phyloP scores from a whole-genome alignment of 495 filamentous ascomycete species.

The Cairneyella variabilis region DNA sequence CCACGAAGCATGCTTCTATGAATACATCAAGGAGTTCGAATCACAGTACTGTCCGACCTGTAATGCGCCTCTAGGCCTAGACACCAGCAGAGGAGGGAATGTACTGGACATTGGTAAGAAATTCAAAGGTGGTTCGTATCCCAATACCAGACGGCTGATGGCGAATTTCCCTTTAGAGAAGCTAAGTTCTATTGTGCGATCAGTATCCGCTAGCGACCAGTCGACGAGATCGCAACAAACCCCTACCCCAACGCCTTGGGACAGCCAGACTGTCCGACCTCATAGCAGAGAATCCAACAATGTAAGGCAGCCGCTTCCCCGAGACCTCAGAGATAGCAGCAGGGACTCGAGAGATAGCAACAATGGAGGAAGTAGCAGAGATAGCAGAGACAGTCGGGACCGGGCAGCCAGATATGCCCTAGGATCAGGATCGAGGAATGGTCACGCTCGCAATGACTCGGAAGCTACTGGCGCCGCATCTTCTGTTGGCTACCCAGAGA shows the following conservation, averaged over 20 bases:
- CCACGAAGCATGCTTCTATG: slow-evolving; percentile 98
- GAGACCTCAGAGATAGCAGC: slow-evolving; percentile 41
- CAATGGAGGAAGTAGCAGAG: slow-evolving; percentile 43
- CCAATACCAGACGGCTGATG: slow-evolving; percentile 14
- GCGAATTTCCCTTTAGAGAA: slow-evolving; percentile 60
- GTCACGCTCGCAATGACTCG: slow-evolving; percentile 70
- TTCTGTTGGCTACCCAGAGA: slow-evolving; percentile 73
- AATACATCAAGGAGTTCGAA: slow-evolving; percentile 94
- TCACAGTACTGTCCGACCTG: slow-evolving; percentile 94
- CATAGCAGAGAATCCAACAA: slow-evolving; percentile 42
- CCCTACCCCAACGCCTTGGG: slow-evolving; percentile 46
- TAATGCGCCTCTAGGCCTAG: slow-evolving; percentile 86
- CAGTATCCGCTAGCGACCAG: slow-evolving; percentile 64
- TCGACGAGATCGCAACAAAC: slow-evolving; percentile 43
- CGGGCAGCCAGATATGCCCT: slow-evolving; percentile 57
- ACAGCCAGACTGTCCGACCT: slow-evolving; percentile 43
- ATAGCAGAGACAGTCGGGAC: slow-evolving; percentile 47
- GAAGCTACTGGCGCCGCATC: slow-evolving; percentile 70
- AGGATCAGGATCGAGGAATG: slow-evolving; percentile 46
- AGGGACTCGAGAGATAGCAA: slow-evolving; percentile 35
- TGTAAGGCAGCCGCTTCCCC: slow-evolving; percentile 21
- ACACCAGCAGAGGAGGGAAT: slow-evolving; percentile 94
- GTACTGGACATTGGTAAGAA: slow-evolving; percentile 86
- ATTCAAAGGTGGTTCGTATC: slow-evolving; percentile 18
- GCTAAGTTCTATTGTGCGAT: slow-evolving; percentile 90